These are phyloP conservation scores for Cyberlindnera meyerae DNA, from an alignment of 805 yeast genomes.

Conservation along the genomic window DNA sequence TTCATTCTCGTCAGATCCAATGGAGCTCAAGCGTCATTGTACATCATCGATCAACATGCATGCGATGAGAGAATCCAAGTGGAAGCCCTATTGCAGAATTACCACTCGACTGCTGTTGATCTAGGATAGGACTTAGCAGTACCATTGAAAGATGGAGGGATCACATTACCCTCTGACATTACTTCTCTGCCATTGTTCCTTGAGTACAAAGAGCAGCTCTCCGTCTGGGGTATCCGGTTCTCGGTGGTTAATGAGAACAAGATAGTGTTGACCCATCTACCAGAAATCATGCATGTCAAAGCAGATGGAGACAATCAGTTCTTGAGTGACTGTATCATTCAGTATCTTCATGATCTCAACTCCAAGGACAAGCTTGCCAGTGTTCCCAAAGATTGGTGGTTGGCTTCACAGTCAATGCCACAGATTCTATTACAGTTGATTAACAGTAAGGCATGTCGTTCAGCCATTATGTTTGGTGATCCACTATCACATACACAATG, in stretches of 20 bases:
- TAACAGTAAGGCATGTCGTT: conserved; percentile 61
- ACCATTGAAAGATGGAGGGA: conserved; percentile 6
- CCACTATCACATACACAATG: conserved; percentile 40
- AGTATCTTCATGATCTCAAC: conserved; percentile 41
- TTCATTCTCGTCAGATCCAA: conserved; percentile 47
- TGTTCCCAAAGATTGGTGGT: conserved; percentile 34
- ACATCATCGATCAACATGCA: conserved; percentile 78
- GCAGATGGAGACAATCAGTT: conserved; percentile 25
- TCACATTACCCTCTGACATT: conserved; percentile 19
- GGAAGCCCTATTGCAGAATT: conserved; percentile 43
- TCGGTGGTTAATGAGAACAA: conserved; percentile 1
- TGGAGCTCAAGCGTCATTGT: conserved; percentile 18
- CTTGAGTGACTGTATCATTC: conserved; percentile 36
- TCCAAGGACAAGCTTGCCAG: conserved; percentile 25
- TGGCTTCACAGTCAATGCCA: conserved; percentile 42
- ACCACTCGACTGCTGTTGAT: conserved; percentile 28
- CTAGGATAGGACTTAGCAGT: conserved; percentile 17
- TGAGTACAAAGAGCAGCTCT: conserved; percentile 27
- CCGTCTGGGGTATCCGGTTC: conserved; percentile 42
- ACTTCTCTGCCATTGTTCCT: conserved; percentile 32
- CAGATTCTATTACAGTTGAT: conserved; percentile 42
- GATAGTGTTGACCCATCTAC: conserved; percentile 38
- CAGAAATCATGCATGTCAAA: conserved; percentile 36
- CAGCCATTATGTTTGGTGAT: conserved; percentile 71
- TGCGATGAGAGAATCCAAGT: conserved; percentile 69